Percentiles rank a stretch among this genome's conserved stretches.
Conservation (phyloP, 1,284 basidiomycete species). For the Rugosomyces carneus region DNA sequence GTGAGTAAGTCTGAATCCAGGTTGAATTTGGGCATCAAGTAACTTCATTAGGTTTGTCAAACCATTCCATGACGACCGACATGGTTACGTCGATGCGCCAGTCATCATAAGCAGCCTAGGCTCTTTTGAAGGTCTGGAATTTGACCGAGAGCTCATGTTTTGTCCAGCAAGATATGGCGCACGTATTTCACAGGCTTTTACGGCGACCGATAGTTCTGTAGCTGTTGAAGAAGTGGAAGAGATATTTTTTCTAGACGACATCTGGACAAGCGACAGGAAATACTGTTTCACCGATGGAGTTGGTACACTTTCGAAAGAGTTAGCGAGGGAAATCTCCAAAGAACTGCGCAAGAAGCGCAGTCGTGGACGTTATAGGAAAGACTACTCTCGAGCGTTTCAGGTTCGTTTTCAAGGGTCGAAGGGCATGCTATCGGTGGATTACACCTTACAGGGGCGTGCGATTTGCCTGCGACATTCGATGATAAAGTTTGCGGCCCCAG, state of each 20-base stretch:
- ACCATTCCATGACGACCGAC: conserved; percentile 33
- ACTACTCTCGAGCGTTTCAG: conserved; percentile 47
- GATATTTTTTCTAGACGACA: conserved; percentile 40
- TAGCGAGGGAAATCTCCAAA: conserved; percentile 49
- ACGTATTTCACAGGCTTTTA: conserved; percentile 67
- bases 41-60: conserved; percentile 36
- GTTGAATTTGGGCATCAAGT: background rate
- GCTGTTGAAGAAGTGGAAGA: conserved; percentile 46
- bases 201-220: conserved; percentile 58
- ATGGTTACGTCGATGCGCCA: conserved; percentile 32
- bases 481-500: conserved; percentile 55
- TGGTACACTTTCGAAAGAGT: conserved; percentile 54
- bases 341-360: conserved; percentile 34
- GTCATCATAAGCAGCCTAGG: conserved; percentile 50
- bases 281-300: conserved; percentile 66
- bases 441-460: conserved; percentile 36
- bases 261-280: conserved; percentile 28
- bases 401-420: conserved; percentile 58
- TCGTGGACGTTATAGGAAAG: conserved; percentile 27
- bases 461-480: conserved; percentile 52
- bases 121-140: conserved; percentile 39
- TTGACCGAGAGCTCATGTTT: conserved; percentile 40
- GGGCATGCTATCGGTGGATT: conserved; percentile 56
- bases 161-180: conserved; percentile 70
- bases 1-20: conserved; percentile 19